These are phyloP conservation scores for Zymoseptoria pseudotritici DNA, from an alignment of 2,329 filamentous ascomycete species.

Conservation along the genomic window DNA sequence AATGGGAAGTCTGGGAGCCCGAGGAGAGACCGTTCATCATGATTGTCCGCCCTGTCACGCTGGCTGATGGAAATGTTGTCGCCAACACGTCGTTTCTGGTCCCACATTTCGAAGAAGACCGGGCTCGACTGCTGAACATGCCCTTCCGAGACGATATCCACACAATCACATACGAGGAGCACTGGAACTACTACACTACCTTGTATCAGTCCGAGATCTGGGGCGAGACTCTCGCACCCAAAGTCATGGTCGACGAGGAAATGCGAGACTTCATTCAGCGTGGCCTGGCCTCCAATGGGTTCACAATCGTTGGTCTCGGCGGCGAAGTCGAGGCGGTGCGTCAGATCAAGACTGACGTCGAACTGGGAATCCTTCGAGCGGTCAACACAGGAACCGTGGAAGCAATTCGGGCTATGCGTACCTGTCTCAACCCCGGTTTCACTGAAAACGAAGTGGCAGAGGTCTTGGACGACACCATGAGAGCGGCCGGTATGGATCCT, in stretches of 20 bases:
- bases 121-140: constrained; percentile 53
- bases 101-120: constrained; percentile 54
- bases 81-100: constrained; percentile 53
- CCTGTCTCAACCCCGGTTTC: constrained; percentile 48
- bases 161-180: constrained; percentile 56
- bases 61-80: constrained; percentile 34
- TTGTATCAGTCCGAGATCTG: constrained; percentile 30
- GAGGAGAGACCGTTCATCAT: constrained; percentile 59
- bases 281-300: constrained; percentile 47
- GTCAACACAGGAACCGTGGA: constrained; percentile 59
- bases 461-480: constrained; percentile 50
- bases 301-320: constrained; percentile 49
- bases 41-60: constrained; percentile 45
- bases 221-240: constrained; percentile 24
- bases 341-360: constrained; percentile 50
- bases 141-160: constrained; percentile 45
- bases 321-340: constrained; percentile 51
- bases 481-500: constrained; percentile 47
- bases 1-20: constrained; percentile 60
- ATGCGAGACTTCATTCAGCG: constrained; percentile 57
- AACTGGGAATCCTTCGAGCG: constrained; percentile 51
- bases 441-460: constrained; percentile 52
- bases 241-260: constrained; percentile 59
- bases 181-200: constrained; percentile 56
- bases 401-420: constrained; percentile 51